phyloP scores from a whole-genome alignment of 495 filamentous ascomycete species.

The Aspergillus affinis region DNA sequence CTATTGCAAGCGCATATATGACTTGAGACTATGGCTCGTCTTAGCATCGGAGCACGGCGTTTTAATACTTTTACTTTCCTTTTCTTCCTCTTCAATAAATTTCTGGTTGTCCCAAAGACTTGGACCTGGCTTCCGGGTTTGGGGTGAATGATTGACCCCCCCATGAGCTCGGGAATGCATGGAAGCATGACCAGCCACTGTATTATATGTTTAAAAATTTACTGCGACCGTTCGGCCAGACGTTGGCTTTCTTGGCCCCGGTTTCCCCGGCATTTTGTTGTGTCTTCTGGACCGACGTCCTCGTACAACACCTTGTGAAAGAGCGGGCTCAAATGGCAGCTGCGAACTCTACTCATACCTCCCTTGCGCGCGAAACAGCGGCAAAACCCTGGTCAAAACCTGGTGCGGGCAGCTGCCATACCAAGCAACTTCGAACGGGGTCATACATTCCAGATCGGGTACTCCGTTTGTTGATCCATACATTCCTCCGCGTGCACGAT shows the following conservation, averaged over 20 bases:
- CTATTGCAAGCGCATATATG: conserved; percentile 4
- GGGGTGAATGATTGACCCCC: background rate
- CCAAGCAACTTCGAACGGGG: conserved; percentile 24
- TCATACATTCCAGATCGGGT: conserved; percentile 22
- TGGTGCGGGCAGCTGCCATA: conserved; percentile 24
- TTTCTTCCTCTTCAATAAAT: too few species aligned
- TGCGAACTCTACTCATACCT: background rate
- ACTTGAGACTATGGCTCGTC: conserved; percentile 8
- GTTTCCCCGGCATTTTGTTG: too few species aligned
- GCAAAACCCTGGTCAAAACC: background rate
- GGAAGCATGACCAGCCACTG: conserved; percentile 13
- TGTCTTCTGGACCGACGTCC: too few species aligned
- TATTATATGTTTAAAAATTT: conserved; percentile 6
- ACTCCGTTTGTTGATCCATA: conserved; percentile 10
- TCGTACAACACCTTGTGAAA: background rate
- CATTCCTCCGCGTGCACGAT: conserved; percentile 35
- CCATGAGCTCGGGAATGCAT: conserved; percentile 21
- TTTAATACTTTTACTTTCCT: conserved; percentile 7
- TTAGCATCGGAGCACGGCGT: conserved; percentile 20
- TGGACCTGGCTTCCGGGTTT: background rate
- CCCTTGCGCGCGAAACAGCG: background rate
- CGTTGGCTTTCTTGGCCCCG: background rate
- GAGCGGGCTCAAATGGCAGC: background rate
- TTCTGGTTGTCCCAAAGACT: background rate
- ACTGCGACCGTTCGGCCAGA: background rate